phyloP scores from a whole-genome alignment of 202 grass and related monocot genomes.

The Cymbopogon flexuosus region DNA sequence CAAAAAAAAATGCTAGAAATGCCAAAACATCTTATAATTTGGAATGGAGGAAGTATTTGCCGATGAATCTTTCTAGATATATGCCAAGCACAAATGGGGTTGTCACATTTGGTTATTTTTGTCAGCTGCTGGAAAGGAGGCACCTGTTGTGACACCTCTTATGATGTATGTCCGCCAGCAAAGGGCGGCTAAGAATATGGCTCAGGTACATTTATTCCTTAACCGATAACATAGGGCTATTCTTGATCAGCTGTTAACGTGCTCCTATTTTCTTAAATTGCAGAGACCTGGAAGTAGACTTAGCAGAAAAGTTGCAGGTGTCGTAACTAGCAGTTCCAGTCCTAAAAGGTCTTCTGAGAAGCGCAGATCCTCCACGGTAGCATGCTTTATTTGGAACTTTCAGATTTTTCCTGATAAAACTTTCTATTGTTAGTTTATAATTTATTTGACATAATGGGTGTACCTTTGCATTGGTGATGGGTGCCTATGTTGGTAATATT shows the following conservation, averaged over 20 bases:
- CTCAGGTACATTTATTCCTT: constrained; percentile 54
- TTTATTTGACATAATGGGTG: not conserved
- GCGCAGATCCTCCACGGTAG: constrained; percentile 70
- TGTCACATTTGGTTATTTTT: constrained; percentile 21
- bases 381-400: constrained; percentile 27
- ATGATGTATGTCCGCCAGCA: constrained; percentile 93
- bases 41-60: not conserved
- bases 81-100: constrained; percentile 2
- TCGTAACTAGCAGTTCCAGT: constrained; percentile 49
- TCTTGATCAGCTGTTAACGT: constrained; percentile 8
- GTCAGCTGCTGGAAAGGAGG: constrained; percentile 79
- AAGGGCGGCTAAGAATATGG: constrained; percentile 83
- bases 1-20: not conserved
- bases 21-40: too few species aligned
- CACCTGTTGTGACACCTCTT: constrained; percentile 79
- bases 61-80: constrained; percentile 25
- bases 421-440: not conserved
- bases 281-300: constrained; percentile 75
- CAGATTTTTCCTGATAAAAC: not conserved
- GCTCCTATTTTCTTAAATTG: constrained; percentile 12
- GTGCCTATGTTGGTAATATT: not conserved
- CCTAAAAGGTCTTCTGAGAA: constrained; percentile 74
- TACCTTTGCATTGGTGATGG: not conserved
- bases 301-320: constrained; percentile 61
- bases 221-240: not conserved